These are phyloP conservation scores for barley (Hordeum vulgare) DNA, from an alignment of 176 grass and related monocot species.

Conservation along the genomic window DNA sequence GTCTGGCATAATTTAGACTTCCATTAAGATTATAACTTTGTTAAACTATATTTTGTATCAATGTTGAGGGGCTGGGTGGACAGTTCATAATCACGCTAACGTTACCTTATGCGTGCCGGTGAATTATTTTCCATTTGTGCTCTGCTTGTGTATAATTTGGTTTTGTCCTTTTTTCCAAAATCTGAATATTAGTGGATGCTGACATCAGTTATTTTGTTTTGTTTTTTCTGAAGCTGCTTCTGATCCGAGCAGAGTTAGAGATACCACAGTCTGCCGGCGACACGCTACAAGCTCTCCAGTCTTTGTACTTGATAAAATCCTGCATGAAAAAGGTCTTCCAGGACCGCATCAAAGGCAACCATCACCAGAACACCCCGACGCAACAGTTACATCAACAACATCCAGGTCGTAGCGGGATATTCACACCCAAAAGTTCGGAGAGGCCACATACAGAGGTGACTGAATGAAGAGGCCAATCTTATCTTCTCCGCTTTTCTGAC, in stretches of 20 bases:
- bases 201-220: constrained; percentile 3
- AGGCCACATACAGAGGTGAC: too few relatives aligned
- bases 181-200: neutral
- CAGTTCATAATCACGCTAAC: neutral
- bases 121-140: too few relatives aligned
- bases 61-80: neutral
- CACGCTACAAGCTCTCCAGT: constrained; percentile 30
- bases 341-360: constrained; percentile 19
- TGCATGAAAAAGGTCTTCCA: constrained; percentile 53
- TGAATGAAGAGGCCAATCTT: too few relatives aligned
- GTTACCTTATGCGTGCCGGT: neutral
- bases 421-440: too few relatives aligned
- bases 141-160: too few relatives aligned
- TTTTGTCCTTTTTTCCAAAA: neutral
- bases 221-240: constrained; percentile 43
- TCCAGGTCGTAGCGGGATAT: too few relatives aligned
- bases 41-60: neutral
- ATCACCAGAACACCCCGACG: neutral
- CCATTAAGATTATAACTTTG: neutral
- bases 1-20: neutral
- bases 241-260: constrained; percentile 66
- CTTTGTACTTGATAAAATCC: constrained; percentile 43
- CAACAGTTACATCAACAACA: too few relatives aligned
- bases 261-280: constrained; percentile 56
- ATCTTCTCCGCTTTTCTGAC: too few relatives aligned